Percentiles rank a stretch among this genome's conserved stretches.
Evolutionary conservation across 1,284 basidiomycete genomes (phyloP).

Genomic region (Wallemia hederae): DNA sequence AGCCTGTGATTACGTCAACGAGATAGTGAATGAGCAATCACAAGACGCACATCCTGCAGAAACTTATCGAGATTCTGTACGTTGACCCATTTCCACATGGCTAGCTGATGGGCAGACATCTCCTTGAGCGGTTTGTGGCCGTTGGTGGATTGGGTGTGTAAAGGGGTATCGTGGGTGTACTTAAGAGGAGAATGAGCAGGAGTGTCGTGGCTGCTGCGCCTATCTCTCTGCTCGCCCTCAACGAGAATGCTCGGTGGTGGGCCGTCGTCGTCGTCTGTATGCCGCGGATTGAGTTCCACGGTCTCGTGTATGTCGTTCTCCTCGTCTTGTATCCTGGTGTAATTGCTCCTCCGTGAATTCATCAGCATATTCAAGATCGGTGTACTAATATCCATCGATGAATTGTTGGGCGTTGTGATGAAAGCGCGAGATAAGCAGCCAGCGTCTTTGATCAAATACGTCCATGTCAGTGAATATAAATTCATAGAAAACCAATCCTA

Average conservation of each 20-base stretch:
- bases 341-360: background rate
- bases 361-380: background rate
- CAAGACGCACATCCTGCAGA: conserved; percentile 47
- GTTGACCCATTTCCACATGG: conserved; percentile 91
- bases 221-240: background rate
- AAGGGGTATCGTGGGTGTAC: background rate
- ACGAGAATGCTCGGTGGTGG: background rate
- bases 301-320: background rate
- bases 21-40: background rate
- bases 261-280: background rate
- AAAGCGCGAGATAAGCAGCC: background rate
- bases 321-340: background rate
- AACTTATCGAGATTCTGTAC: conserved; percentile 87
- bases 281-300: background rate
- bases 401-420: background rate
- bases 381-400: background rate
- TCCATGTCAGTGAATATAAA: too few relatives aligned
- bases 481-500: too few relatives aligned
- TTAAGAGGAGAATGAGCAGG: background rate
- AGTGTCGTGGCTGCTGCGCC: background rate
- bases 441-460: too few relatives aligned
- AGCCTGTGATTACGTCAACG: conserved; percentile 12
- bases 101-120: background rate
- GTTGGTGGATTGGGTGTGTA: background rate
- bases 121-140: background rate